These are phyloP conservation scores for Tolypocladium tundrense DNA, from an alignment of 2,329 filamentous ascomycete species.

Conservation along the genomic window DNA sequence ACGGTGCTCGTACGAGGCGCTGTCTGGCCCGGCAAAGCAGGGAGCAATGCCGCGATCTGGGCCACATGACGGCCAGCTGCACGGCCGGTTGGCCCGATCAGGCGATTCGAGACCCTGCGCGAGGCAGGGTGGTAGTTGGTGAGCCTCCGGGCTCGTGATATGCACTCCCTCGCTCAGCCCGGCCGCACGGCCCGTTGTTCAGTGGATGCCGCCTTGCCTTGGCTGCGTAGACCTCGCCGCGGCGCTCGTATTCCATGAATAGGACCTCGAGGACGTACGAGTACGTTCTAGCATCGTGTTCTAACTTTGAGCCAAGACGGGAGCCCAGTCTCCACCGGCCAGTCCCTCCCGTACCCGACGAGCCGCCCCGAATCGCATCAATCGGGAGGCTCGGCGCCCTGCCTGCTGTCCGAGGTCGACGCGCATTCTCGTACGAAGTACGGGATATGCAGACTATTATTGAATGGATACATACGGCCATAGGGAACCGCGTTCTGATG, in stretches of 20 bases:
- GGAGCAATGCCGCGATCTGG: not conserved
- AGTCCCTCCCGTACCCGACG: not conserved
- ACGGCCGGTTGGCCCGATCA: not conserved
- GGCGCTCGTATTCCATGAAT: constrained; percentile 3
- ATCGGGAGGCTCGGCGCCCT: not conserved
- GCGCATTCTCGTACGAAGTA: no score
- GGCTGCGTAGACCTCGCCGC: not conserved
- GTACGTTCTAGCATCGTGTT: not conserved
- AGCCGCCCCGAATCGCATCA: not conserved
- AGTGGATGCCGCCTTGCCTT: not conserved
- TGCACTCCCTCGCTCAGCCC: not conserved
- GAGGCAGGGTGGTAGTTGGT: not conserved
- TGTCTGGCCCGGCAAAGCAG: not conserved
- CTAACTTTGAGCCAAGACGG: not conserved
- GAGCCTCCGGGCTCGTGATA: not conserved
- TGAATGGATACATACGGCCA: no score
- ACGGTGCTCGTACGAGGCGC: not conserved
- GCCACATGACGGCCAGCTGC: not conserved
- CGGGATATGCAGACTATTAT: no score
- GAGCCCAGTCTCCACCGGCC: not conserved
- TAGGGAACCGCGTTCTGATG: no score
- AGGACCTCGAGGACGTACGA: not conserved
- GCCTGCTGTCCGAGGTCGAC: not conserved
- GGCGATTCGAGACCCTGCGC: not conserved
- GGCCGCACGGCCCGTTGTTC: no score